phyloP scores from a whole-genome alignment of 306 rosid genomes.

The Fagus crenata region DNA sequence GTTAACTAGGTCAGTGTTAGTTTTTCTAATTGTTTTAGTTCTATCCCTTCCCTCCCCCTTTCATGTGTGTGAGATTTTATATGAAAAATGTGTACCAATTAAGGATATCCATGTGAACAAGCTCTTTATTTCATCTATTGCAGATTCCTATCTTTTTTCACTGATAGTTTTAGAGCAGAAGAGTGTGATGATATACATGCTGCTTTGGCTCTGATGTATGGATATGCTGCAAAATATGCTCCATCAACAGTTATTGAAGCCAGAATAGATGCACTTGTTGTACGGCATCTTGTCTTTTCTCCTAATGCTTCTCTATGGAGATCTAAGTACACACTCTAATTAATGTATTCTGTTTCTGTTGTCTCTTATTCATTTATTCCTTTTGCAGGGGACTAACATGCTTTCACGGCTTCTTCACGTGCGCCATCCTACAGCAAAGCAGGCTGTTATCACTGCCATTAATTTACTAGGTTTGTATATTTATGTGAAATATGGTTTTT shows the following conservation, averaged over 20 bases:
- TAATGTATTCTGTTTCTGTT: background rate
- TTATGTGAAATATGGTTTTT: background rate
- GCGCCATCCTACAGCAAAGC: constrained; percentile 85
- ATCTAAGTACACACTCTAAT: constrained; percentile 4
- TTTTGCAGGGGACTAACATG: constrained; percentile 87
- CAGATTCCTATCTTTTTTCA: constrained; percentile 86
- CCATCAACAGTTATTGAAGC: constrained; percentile 98
- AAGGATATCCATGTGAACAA: background rate
- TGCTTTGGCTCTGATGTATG: constrained; percentile 97
- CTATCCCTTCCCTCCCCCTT: background rate
- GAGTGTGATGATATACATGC: constrained; percentile 97
- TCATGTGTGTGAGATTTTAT: background rate
- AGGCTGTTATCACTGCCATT: constrained; percentile 95
- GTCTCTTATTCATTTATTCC: background rate
- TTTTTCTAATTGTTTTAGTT: background rate
- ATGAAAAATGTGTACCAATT: background rate
- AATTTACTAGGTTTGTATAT: constrained; percentile 74
- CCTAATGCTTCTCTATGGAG: constrained; percentile 11
- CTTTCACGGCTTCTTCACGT: constrained; percentile 93
- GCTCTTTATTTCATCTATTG: constrained; percentile 33
- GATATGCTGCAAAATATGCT: constrained; percentile 98
- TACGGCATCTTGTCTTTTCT: constrained; percentile 53
- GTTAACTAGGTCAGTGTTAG: background rate
- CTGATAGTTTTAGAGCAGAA: constrained; percentile 75
- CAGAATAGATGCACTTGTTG: constrained; percentile 95